Percentiles rank a stretch among this genome's conserved stretches.
These are phyloP conservation scores for Hericium alpestre DNA, from an alignment of 768 basidiomycete species.

Conservation along the genomic window DNA sequence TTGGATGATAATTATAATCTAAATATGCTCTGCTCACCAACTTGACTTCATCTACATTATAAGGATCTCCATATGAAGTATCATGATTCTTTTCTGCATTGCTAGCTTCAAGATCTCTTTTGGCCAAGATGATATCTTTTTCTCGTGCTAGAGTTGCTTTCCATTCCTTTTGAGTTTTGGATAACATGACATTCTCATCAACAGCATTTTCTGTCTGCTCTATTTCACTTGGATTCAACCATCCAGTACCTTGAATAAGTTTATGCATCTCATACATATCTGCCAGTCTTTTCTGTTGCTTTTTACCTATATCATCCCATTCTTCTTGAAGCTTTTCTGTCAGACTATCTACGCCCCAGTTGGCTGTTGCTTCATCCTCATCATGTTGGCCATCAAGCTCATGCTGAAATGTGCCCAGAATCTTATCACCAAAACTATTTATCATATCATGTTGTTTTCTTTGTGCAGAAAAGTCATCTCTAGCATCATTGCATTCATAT, in stretches of 20 bases:
- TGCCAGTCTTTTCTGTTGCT: background rate
- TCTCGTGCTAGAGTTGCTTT: background rate
- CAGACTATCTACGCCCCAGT: background rate
- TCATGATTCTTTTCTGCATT: background rate
- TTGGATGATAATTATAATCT: background rate
- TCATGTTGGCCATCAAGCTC: background rate
- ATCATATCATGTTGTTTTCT: background rate
- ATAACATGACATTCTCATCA: background rate
- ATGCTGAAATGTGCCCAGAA: background rate
- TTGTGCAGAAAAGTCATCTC: conserved; percentile 23
- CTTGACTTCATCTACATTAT: background rate
- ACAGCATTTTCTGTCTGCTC: background rate
- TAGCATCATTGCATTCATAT: conserved; percentile 27
- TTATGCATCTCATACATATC: background rate
- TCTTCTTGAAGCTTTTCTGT: background rate
- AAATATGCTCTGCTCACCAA: background rate
- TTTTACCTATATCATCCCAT: background rate
- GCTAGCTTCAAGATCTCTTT: background rate
- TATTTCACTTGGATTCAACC: background rate
- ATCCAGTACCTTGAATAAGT: background rate
- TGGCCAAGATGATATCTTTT: background rate
- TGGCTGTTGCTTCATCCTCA: background rate
- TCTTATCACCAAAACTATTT: background rate
- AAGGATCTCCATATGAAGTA: background rate
- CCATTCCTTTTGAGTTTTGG: background rate